A percentile compares a stretch with the other conserved stretches of the same genome.
Evolutionary conservation across 306 rosid genomes (phyloP).

Genomic region (Inga laurina): DNA sequence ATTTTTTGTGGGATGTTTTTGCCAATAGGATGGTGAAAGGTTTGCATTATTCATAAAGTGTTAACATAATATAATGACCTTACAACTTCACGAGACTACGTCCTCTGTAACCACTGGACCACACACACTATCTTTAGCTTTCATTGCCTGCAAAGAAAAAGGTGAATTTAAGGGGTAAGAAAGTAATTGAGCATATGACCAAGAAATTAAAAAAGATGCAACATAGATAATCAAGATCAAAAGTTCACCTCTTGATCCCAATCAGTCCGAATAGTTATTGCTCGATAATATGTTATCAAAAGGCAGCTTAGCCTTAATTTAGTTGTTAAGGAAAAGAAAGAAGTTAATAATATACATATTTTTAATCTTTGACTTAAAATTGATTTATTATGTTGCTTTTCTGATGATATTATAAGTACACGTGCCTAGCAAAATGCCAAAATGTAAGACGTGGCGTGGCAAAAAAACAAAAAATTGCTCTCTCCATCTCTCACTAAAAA

Average conservation of each 20-base stretch:
- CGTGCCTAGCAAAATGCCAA: too few relatives aligned
- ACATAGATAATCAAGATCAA: background rate
- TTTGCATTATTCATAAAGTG: background rate
- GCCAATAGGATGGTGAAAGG: too few relatives aligned
- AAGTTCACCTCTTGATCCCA: conserved; percentile 65
- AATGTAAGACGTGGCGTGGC: too few relatives aligned
- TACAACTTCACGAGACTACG: conserved; percentile 12
- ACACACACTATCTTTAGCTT: conserved; percentile 53
- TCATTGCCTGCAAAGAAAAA: conserved; percentile 43
- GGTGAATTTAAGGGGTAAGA: background rate
- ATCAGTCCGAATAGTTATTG: conserved; percentile 52
- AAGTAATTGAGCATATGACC: background rate
- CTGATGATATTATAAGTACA: too few relatives aligned
- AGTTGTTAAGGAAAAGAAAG: too few relatives aligned
- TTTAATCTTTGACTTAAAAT: too few relatives aligned
- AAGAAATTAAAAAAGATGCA: background rate
- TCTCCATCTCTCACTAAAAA: too few relatives aligned
- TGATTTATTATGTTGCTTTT: too few relatives aligned
- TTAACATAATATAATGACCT: background rate
- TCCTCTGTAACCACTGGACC: conserved; percentile 30
- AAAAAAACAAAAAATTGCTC: too few relatives aligned
- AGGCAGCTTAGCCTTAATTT: too few relatives aligned
- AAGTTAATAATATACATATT: too few relatives aligned
- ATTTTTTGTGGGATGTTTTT: background rate
- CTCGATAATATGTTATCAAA: too few relatives aligned